Percentiles rank a stretch among this genome's conserved stretches.
Conservation (phyloP, 805 yeast genomes). For the Allodekkera sacchari region DNA sequence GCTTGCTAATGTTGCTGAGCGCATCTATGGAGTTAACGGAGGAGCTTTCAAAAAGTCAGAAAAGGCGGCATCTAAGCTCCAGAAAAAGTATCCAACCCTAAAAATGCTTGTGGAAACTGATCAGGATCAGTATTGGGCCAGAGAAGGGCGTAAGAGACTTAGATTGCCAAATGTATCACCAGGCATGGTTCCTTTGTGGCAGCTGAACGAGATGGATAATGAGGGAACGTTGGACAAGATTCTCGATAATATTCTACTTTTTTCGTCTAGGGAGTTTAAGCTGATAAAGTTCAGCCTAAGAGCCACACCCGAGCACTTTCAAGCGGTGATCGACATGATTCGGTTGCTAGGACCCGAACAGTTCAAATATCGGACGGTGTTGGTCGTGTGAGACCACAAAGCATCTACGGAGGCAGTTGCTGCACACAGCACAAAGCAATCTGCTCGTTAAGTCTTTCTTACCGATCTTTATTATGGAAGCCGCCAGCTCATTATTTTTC, state of each 20-base stretch:
- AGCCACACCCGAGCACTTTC: slow-evolving; percentile 11
- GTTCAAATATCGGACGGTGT: slow-evolving; percentile 20
- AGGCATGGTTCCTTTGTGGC: slow-evolving; percentile 42
- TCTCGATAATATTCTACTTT: slow-evolving; percentile 4
- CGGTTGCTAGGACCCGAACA: slow-evolving; percentile 36
- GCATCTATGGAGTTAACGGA: slow-evolving; percentile 30
- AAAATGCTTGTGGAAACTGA: slow-evolving; percentile 10
- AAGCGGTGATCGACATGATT: slow-evolving; percentile 31
- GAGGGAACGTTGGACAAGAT: slow-evolving; percentile 15
- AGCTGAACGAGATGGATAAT: slow-evolving; percentile 30
- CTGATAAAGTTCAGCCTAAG: slow-evolving; percentile 5
- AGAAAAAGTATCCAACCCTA: slow-evolving; percentile 4
- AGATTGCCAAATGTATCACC: slow-evolving; percentile 34
- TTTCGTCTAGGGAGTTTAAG: slow-evolving; percentile 1
- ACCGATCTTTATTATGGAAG: no score
- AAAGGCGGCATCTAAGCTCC: slow-evolving; percentile 4
- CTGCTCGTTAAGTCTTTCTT: no score
- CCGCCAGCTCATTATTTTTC: no score
- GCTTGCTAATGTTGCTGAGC: slow-evolving; percentile 24
- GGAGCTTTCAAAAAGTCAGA: slow-evolving; percentile 14
- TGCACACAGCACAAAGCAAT: no score
- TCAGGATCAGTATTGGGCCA: slow-evolving; percentile 8
- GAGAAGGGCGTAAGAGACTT: slow-evolving; percentile 16
- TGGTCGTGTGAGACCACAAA: slow-evolving; percentile 6
- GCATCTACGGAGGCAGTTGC: slow-evolving; percentile 1